Evolutionary conservation across 2,329 filamentous ascomycete species (phyloP).

Genomic region (Aureobasidium sp.): DNA sequence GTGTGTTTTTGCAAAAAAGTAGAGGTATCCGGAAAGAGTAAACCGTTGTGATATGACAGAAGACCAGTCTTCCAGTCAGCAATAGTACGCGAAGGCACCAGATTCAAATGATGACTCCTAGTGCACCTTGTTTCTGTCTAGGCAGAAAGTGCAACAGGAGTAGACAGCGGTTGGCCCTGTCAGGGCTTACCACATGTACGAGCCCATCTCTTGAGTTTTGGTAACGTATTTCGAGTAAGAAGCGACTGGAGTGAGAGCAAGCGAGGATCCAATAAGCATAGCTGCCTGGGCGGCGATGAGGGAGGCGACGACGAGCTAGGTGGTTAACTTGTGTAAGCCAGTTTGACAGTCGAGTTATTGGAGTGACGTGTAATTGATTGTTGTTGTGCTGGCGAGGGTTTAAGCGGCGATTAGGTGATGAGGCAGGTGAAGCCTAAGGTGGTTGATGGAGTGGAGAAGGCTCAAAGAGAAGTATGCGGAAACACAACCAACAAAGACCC

Average conservation of each 20-base stretch:
- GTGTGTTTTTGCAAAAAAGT: slow-evolving; percentile 7
- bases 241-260: slow-evolving; percentile 13
- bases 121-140: slow-evolving; percentile 1
- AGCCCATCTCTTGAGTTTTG: slow-evolving; percentile 13
- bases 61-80: slow-evolving; percentile 14
- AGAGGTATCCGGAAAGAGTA: slow-evolving; percentile 16
- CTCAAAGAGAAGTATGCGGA: not conserved
- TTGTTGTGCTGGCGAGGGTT: slow-evolving; percentile 2
- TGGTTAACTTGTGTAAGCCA: not conserved
- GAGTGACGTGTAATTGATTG: not conserved
- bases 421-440: not conserved
- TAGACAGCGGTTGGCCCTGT: slow-evolving; percentile 12
- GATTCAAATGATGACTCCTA: slow-evolving; percentile 7
- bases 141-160: slow-evolving; percentile 10
- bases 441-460: not conserved
- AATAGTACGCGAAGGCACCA: slow-evolving; percentile 4
- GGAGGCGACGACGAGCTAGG: not conserved
- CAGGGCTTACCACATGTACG: slow-evolving; percentile 14
- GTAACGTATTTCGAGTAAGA: slow-evolving; percentile 5
- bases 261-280: slow-evolving; percentile 11
- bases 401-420: slow-evolving; percentile 8
- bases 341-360: not conserved
- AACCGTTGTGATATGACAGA: slow-evolving; percentile 13
- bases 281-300: not conserved
- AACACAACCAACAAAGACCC: slow-evolving; percentile 1